Evolutionary conservation across 1,284 basidiomycete species (phyloP).

Genomic region (Cutaneotrichosporon dermatis): DNA sequence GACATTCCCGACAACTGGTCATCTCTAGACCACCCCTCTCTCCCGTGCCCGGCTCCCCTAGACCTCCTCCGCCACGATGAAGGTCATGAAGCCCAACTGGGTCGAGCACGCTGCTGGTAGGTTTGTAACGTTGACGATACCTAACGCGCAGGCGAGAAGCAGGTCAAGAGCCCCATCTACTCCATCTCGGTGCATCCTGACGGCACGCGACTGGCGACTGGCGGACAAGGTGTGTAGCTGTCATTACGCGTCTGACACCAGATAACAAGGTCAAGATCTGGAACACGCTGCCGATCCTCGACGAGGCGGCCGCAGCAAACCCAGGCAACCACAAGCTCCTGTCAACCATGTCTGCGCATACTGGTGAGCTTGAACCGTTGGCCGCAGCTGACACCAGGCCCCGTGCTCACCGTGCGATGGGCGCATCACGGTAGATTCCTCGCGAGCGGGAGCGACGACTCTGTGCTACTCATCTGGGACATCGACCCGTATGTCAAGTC

Average conservation of each 20-base stretch:
- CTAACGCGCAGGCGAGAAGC: conserved; percentile 44
- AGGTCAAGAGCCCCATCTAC: conserved; percentile 82
- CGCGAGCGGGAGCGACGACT: conserved; percentile 94
- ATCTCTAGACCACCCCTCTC: neutral
- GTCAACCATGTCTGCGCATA: conserved; percentile 88
- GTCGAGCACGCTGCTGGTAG: conserved; percentile 40
- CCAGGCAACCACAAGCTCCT: conserved; percentile 77
- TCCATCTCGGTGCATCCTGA: conserved; percentile 92
- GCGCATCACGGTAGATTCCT: conserved; percentile 89
- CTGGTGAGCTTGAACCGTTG: conserved; percentile 52
- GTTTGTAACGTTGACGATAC: conserved; percentile 2
- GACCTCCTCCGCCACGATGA: conserved; percentile 28
- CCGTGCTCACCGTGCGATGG: conserved; percentile 93
- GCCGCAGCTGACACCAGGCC: conserved; percentile 51
- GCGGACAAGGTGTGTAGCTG: conserved; percentile 60
- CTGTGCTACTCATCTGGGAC: conserved; percentile 95
- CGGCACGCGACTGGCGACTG: conserved; percentile 90
- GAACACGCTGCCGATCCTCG: conserved; percentile 89
- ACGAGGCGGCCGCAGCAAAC: conserved; percentile 64
- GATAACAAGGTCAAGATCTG: conserved; percentile 96
- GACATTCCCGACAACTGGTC: too few species aligned
- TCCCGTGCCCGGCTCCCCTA: neutral
- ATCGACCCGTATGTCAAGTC: conserved; percentile 72
- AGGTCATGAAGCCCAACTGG: conserved; percentile 49
- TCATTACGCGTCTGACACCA: conserved; percentile 14